Evolutionary conservation across 2,329 filamentous ascomycete genomes (phyloP).

Genomic region (Aureobasidium sp.): DNA sequence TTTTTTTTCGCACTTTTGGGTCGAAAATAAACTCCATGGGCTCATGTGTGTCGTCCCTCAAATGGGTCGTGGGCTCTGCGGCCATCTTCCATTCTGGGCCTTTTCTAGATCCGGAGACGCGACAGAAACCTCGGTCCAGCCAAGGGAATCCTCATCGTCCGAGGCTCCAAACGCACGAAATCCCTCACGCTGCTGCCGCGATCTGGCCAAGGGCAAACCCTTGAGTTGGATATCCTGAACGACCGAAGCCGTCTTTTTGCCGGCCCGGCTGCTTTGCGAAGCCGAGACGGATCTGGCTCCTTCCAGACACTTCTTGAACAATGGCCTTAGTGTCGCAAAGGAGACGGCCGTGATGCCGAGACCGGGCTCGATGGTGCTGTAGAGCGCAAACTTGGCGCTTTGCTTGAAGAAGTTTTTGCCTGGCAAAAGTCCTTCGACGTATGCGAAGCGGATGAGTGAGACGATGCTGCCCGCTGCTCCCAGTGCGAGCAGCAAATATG

Average conservation of each 20-base stretch:
- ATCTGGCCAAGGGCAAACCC: not conserved
- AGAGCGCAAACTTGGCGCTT: conserved; percentile 18
- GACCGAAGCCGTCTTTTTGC: not conserved
- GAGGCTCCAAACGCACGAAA: not conserved
- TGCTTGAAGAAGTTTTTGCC: conserved; percentile 13
- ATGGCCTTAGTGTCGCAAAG: conserved; percentile 21
- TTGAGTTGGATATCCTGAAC: conserved; percentile 7
- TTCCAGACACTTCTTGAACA: conserved; percentile 19
- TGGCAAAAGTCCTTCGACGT: conserved; percentile 11
- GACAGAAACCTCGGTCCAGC: not conserved
- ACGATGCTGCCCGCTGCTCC: conserved; percentile 18
- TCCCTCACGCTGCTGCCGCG: not conserved
- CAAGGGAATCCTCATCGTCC: not conserved
- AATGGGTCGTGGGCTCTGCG: not conserved
- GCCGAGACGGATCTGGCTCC: not conserved
- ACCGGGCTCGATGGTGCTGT: conserved; percentile 21
- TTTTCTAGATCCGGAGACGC: not conserved
- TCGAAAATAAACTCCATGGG: too few species aligned
- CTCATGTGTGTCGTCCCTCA: not conserved
- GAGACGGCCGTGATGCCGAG: conserved; percentile 23
- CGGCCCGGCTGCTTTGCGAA: not conserved
- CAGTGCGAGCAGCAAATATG: conserved; percentile 14
- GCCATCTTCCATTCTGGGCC: not conserved
- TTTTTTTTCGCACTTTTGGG: too few species aligned
- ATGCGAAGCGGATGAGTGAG: conserved; percentile 18